Evolutionary conservation across 192 early-diverging fungal species (phyloP), one percentile per base, ranked within the genome.

Genomic region (Geosiphon pyriformis): DNA sequence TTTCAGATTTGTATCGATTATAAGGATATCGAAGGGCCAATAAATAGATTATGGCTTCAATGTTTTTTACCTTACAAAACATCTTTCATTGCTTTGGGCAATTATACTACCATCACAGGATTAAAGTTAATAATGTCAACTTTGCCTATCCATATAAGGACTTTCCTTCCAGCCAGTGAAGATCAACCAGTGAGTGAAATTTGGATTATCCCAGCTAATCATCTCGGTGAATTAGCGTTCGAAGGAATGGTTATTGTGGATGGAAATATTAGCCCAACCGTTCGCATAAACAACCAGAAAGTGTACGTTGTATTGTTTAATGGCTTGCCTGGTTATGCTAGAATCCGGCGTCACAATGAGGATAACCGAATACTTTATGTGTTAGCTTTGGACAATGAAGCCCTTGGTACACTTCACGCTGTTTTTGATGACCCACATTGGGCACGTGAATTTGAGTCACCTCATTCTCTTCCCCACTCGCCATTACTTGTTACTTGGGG

Each of bases 51-150:
- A 58, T 56, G 68, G 22, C 35, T 88, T 37, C 70, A 70, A 7
- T 76, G 78, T 42, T 47, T 68, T 42, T 67, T 88, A 15, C 59
- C 73, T 3, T 88, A 83, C 69, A 89, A 88, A 64, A 42, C 70
- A 3, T 87, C 86, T 0, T 87, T 88, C 35, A 81, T 88, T 27
- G 85, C 74, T 0, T 47, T 91, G 2, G 85, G 82, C 12, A 84
- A 80, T 46, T 89, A 91, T 63, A 71, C 66, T 2, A 67, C 81
- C 2, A 26, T 64, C 17, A 81, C 62, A 0, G 81, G 83, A 3
- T 65, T 85, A 27, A 78, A 78, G 22, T 65, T 91, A 17, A 26
- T 87, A 18, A 66, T 86, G 22, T 75, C 85, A 0, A 83, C 86
- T 0, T 66, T 83, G 1, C 87, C 87, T 4, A 86, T 89, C 42